Evolutionary conservation across 441 rosid species (phyloP).

Genomic region (Gossypium trilobum): DNA sequence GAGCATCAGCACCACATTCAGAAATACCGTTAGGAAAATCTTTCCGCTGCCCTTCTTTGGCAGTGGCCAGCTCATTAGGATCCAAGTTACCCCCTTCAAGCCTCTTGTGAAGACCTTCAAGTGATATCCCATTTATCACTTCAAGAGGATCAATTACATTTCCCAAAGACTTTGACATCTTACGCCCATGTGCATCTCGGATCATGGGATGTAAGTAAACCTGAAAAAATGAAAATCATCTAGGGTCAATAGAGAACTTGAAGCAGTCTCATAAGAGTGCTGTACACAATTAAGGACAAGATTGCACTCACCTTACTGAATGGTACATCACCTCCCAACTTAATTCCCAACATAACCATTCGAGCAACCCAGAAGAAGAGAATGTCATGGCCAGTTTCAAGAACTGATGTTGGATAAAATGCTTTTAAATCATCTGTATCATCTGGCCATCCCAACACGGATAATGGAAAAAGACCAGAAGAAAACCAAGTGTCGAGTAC

Average conservation of each 20-base stretch:
- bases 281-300: slow-evolving; percentile 2
- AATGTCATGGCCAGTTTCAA: slow-evolving; percentile 94
- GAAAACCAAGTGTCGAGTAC: slow-evolving; percentile 98
- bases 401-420: slow-evolving; percentile 85
- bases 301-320: slow-evolving; percentile 55
- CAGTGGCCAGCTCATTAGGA: slow-evolving; percentile 52
- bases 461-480: slow-evolving; percentile 72
- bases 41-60: slow-evolving; percentile 71
- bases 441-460: slow-evolving; percentile 90
- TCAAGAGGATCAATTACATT: slow-evolving; percentile 94
- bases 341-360: slow-evolving; percentile 88
- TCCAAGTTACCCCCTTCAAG: slow-evolving; percentile 87
- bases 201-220: slow-evolving; percentile 94
- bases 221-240: slow-evolving; percentile 27
- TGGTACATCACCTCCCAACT: slow-evolving; percentile 83
- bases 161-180: slow-evolving; percentile 93
- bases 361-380: slow-evolving; percentile 96
- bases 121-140: slow-evolving; percentile 74
- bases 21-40: slow-evolving; percentile 88
- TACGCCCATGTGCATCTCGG: slow-evolving; percentile 97
- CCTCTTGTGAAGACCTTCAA: slow-evolving; percentile 82
- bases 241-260: background rate
- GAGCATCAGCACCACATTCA: slow-evolving; percentile 98
- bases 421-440: slow-evolving; percentile 67
- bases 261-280: background rate